A percentile compares a stretch with the other conserved stretches of the same genome.
These are phyloP conservation scores for Echinochloa phyllopogon DNA, from an alignment of 176 grass and related monocot genomes.

Conservation along the genomic window DNA sequence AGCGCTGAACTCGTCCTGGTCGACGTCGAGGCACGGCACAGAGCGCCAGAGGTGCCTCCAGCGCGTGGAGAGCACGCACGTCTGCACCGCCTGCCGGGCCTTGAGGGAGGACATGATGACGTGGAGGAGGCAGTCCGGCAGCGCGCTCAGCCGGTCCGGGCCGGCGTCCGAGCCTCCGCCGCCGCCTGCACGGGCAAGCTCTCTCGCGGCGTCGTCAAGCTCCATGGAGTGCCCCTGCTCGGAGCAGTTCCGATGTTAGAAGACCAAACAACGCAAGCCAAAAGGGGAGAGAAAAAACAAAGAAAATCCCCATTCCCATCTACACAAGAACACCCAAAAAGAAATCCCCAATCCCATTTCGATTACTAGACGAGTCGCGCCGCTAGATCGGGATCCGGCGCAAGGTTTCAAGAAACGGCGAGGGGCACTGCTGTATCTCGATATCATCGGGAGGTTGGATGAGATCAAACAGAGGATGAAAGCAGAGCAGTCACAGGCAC, in stretches of 20 bases:
- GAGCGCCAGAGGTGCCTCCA: conserved; percentile 1
- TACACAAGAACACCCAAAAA: neutral
- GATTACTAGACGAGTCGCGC: neutral
- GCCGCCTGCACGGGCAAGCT: neutral
- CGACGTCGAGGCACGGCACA: neutral
- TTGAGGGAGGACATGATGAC: neutral
- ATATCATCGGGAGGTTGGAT: no score
- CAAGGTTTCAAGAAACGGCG: no score
- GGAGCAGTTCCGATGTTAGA: no score
- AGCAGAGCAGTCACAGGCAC: no score
- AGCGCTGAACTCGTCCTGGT: neutral
- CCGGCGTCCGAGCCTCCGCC: neutral
- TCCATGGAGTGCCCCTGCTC: neutral
- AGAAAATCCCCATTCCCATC: neutral
- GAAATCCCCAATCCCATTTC: neutral
- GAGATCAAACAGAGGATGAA: no score
- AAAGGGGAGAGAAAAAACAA: no score
- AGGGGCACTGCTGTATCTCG: no score
- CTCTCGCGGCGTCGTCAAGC: neutral
- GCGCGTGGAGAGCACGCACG: neutral
- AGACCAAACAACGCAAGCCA: no score
- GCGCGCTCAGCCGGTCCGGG: neutral
- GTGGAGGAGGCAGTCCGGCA: conserved; percentile 17
- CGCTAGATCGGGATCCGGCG: neutral
- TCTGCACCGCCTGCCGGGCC: conserved; percentile 10